These are phyloP conservation scores for Vachellia collinsii DNA, from an alignment of 306 rosid species.

Conservation along the genomic window DNA sequence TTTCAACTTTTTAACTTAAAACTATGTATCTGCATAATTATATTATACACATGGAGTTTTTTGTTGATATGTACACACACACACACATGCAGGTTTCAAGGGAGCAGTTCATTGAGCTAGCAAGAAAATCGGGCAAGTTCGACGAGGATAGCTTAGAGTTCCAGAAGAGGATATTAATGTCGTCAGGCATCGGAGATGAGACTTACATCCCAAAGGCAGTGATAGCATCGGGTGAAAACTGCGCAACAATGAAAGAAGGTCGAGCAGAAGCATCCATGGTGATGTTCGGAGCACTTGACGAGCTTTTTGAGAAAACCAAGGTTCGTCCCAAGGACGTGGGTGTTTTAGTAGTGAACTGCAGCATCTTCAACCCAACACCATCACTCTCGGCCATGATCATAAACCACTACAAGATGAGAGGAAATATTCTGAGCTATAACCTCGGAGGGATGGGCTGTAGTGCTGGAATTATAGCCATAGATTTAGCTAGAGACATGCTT, in stretches of 20 bases:
- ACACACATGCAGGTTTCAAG: conserved; percentile 58
- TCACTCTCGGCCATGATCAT: conserved; percentile 96
- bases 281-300: conserved; percentile 93
- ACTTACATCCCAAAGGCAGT: conserved; percentile 80
- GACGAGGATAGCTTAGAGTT: conserved; percentile 71
- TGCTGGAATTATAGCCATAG: conserved; percentile 85
- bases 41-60: not conserved
- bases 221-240: conserved; percentile 55
- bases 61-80: not conserved
- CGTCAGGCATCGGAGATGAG: conserved; percentile 93
- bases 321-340: conserved; percentile 90
- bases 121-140: conserved; percentile 81
- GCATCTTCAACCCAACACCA: conserved; percentile 97
- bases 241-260: conserved; percentile 94
- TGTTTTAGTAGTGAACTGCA: conserved; percentile 84
- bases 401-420: conserved; percentile 98
- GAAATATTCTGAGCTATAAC: conserved; percentile 86
- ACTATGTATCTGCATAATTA: not conserved
- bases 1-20: conserved; percentile 18
- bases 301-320: conserved; percentile 82
- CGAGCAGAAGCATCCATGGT: conserved; percentile 83
- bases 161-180: conserved; percentile 66
- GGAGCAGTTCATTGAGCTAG: conserved; percentile 73
- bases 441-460: conserved; percentile 99
- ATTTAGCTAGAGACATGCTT: conserved; percentile 85